Evolutionary conservation across 441 rosid species (phyloP), one percentile per base, ranked within the genome.

Genomic region (Mallotus repandus): DNA sequence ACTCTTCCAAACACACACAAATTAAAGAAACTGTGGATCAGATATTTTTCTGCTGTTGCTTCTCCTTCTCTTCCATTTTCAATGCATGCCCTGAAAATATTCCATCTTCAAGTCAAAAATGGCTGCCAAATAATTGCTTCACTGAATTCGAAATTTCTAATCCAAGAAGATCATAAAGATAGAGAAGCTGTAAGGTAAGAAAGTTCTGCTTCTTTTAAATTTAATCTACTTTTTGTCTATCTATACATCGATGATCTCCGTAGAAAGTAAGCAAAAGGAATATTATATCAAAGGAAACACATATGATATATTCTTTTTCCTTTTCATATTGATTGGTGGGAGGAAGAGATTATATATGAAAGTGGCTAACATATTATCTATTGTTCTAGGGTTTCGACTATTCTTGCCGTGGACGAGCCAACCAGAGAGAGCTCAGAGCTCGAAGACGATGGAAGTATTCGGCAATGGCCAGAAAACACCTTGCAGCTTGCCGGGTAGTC

Each of bases 401-500:
- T 38, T 91, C 97, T 71, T 89, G 97, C 7, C 96, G 87, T 11
- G 97, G 96, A 72, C 98, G 97, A 56, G 92, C 87, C 82, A 85
- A 12, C 99, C 99, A 96, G 38, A 96, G 94, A 11, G 99, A 90
- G 76, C 98, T 96, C 19, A 96, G 89, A 71, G 96, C 89, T 65
- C 97, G 94, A 68, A 96, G 94, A 66, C 98, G 97, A 67, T 92
- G 93, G 76, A 87, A 96, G 70, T 96, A 92, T 81, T 96, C 99
- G 0, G 93, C 89, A 2, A 92, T 85, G 0, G 94, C 94, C 55
- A 96, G 75, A 68, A 96, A 74, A 79, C 98, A 87, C 65, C 97
- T 82, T 8, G 98, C 99, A 38, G 92, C 87, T 81, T 96, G 99
- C 46, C 92, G 89, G 21, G 85, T 88, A 10, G 98, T 93, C 69